These are phyloP conservation scores for Crithidia fasciculata DNA, from an alignment of 208 protist species.

Conservation along the genomic window DNA sequence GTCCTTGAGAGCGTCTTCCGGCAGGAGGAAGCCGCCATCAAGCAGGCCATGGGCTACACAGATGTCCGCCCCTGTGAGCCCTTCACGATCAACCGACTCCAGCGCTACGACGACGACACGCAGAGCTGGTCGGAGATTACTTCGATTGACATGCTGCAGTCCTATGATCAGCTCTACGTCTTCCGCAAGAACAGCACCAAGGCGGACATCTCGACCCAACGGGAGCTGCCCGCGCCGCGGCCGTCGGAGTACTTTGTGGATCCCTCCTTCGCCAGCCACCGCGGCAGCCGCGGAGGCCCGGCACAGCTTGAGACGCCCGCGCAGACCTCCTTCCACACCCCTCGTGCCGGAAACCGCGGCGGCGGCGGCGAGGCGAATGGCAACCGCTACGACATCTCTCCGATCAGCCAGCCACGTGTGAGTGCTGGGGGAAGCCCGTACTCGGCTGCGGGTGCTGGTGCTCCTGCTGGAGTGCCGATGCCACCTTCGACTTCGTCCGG, in stretches of 20 bases:
- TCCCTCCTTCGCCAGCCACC: background rate
- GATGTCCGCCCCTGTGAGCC: constrained; percentile 67
- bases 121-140: constrained; percentile 64
- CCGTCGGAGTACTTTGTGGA: constrained; percentile 47
- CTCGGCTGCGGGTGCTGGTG: background rate
- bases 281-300: background rate
- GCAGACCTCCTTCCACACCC: constrained; percentile 19
- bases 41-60: constrained; percentile 36
- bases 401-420: constrained; percentile 11
- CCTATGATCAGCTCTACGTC: constrained; percentile 85
- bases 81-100: constrained; percentile 71
- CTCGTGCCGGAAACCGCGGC: constrained; percentile 4
- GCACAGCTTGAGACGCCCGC: background rate
- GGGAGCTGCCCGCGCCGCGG: constrained; percentile 74
- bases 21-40: constrained; percentile 67
- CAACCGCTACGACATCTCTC: constrained; percentile 13
- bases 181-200: constrained; percentile 80
- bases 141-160: constrained; percentile 41
- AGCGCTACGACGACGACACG: constrained; percentile 77
- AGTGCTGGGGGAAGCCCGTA: constrained; percentile 23
- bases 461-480: background rate
- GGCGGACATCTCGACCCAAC: constrained; percentile 73
- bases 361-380: constrained; percentile 4
- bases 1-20: constrained; percentile 68
- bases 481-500: too few species aligned